Evolutionary conservation across 768 basidiomycete genomes (phyloP), one percentile per base, ranked within the genome.

Genomic region (Suillus americanus): DNA sequence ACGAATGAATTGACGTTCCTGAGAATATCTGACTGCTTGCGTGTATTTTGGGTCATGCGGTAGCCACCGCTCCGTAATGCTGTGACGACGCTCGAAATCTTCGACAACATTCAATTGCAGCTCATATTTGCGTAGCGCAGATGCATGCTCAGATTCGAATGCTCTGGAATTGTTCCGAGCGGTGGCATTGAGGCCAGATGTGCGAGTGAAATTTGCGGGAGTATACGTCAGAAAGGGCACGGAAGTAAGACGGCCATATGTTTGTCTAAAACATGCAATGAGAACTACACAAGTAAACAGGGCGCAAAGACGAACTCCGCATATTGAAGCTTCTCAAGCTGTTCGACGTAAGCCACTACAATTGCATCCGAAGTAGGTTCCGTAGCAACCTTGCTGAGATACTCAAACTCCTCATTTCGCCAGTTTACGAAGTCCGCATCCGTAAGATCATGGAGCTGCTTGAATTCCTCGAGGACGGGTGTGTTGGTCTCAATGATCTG

Each of bases 11-110:
- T 69, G 64, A 23, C 5, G 16, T 10, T 61, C 45, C 40, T 64
- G 28, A 23, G 28, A 16, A 53, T 64, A 64, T 18, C 68, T 53
- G 1, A 63, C 9, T 6, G 64, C 62, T 12, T 65, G 50, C 25
- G 41, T 54, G 51, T 78, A 81, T 50, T 78, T 69, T 10, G 60
- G 64, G 13, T 62, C 46, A 2, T 60, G 63, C 0, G 71, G 71
- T n/a, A 64, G 67, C 79, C 79, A 79, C 1, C 72, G 63, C 12
- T 45, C 57, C 9, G 16, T 23, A 43, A 80, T 67, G 74, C 75
- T 45, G 73, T 61, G 40, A 65, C 43, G 8, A 67, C 51, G 18
- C 76, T 65, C 46, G 72, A 71, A 18, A 37, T 28, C 30, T 28
- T 46, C 51, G 8, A 53, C 51, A 20, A 33, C 51, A 33, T 53